Evolutionary conservation across 345 rosid genomes (phyloP).

Genomic region (Heritiera littoralis): DNA sequence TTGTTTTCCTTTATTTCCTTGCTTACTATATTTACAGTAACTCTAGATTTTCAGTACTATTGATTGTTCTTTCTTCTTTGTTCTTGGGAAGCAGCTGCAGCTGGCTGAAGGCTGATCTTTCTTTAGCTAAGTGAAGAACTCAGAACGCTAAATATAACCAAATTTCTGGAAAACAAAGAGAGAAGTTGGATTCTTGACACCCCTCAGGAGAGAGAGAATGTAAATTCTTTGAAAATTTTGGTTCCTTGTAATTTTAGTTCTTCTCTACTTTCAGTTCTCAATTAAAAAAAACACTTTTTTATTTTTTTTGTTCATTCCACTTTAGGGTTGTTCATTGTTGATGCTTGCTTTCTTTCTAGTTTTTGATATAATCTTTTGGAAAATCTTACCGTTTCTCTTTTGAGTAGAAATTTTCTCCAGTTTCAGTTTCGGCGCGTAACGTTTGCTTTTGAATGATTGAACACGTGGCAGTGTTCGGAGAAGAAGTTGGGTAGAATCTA

Average conservation of each 20-base stretch:
- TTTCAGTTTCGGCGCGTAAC: constrained; percentile 27
- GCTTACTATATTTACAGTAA: constrained; percentile 17
- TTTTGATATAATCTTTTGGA: constrained; percentile 24
- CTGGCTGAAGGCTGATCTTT: constrained; percentile 22
- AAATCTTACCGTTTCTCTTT: constrained; percentile 16
- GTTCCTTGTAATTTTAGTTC: neutral
- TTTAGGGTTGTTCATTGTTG: constrained; percentile 42
- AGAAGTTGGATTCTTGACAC: constrained; percentile 33
- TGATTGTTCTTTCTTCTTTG: constrained; percentile 19
- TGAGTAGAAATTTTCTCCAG: constrained; percentile 1
- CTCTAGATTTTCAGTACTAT: neutral
- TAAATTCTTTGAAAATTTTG: constrained; percentile 23
- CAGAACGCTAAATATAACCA: constrained; percentile 31
- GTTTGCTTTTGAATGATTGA: neutral
- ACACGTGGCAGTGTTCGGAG: neutral
- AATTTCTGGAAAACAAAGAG: constrained; percentile 38
- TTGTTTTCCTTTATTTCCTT: constrained; percentile 18
- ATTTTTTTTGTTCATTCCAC: no score
- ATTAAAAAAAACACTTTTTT: neutral
- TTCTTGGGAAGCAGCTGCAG: constrained; percentile 22
- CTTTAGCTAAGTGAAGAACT: constrained; percentile 26
- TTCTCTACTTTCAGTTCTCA: constrained; percentile 26
- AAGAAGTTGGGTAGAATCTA: no score
- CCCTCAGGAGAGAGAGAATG: neutral
- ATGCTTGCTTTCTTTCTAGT: constrained; percentile 28